Evolutionary conservation across 1,139 yeast species (phyloP).

Genomic region (Sugiyamaella novakii): DNA sequence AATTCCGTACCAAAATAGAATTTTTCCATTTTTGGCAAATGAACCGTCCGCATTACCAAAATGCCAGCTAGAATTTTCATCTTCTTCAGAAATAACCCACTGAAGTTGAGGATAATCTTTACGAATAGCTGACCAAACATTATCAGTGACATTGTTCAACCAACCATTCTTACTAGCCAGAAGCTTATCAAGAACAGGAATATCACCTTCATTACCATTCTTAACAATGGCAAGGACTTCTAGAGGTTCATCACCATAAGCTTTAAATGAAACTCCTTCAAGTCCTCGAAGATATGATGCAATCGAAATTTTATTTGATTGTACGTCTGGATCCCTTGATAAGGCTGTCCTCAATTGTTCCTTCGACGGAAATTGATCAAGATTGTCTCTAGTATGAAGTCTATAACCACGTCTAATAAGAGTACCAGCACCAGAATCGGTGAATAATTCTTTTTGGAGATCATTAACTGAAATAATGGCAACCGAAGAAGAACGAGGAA

Average conservation of each 20-base stretch:
- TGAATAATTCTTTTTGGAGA: slow-evolving; percentile 93
- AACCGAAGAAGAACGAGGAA: slow-evolving; percentile 96
- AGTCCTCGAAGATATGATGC: slow-evolving; percentile 80
- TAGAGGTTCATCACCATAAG: slow-evolving; percentile 94
- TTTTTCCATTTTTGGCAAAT: slow-evolving; percentile 82
- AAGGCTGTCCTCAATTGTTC: slow-evolving; percentile 77
- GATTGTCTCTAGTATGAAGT: slow-evolving; percentile 64
- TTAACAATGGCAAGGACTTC: slow-evolving; percentile 88
- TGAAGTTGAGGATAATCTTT: slow-evolving; percentile 73
- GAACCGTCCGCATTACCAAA: slow-evolving; percentile 94
- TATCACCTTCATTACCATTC: slow-evolving; percentile 44
- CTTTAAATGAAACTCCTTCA: slow-evolving; percentile 63
- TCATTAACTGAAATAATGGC: slow-evolving; percentile 96
- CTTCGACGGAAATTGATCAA: slow-evolving; percentile 68
- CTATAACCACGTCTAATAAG: slow-evolving; percentile 96
- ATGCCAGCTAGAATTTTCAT: slow-evolving; percentile 88
- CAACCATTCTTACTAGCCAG: slow-evolving; percentile 89
- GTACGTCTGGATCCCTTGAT: slow-evolving; percentile 73
- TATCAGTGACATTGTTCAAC: slow-evolving; percentile 96
- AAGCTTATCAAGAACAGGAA: slow-evolving; percentile 71
- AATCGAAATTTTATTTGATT: slow-evolving; percentile 69
- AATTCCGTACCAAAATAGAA: slow-evolving; percentile 94
- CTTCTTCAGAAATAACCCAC: slow-evolving; percentile 91
- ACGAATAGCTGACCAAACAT: slow-evolving; percentile 79
- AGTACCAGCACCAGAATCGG: slow-evolving; percentile 99